Conservation (phyloP, 1,139 yeast genomes). For the Chernovozyma aurita region DNA sequence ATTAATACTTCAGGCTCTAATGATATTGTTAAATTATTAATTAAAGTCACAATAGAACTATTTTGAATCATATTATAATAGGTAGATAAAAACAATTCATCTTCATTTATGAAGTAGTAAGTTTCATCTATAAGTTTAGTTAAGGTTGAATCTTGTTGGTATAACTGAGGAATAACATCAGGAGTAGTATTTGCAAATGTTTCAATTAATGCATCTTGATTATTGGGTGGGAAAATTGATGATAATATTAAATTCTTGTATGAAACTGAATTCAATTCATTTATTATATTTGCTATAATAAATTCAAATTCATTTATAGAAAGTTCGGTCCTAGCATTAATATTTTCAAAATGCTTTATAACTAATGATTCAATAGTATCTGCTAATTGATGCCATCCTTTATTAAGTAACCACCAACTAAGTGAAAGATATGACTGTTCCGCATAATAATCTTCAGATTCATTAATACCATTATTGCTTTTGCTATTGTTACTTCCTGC, state of each 20-base stretch:
- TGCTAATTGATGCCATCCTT: conserved; percentile 69
- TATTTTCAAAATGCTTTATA: conserved; percentile 51
- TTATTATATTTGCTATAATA: conserved; percentile 16
- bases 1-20: conserved; percentile 17
- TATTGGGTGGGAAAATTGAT: conserved; percentile 31
- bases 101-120: conserved; percentile 29
- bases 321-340: conserved; percentile 72
- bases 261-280: conserved; percentile 15
- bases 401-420: conserved; percentile 91
- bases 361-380: conserved; percentile 56
- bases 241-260: conserved; percentile 23
- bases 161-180: conserved; percentile 35
- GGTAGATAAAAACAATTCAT: conserved; percentile 26
- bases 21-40: conserved; percentile 21
- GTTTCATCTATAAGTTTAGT: conserved; percentile 45
- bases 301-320: conserved; percentile 53
- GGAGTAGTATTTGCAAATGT: conserved; percentile 45
- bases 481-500: conserved; percentile 40
- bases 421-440: conserved; percentile 85
- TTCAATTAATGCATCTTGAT: conserved; percentile 38
- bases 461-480: conserved; percentile 17
- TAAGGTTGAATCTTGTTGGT: conserved; percentile 35
- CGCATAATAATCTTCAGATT: conserved; percentile 44
- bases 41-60: conserved; percentile 25
- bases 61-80: conserved; percentile 25